phyloP scores from a whole-genome alignment of 1,139 yeast species.

The Torulaspora pretoriensis region DNA sequence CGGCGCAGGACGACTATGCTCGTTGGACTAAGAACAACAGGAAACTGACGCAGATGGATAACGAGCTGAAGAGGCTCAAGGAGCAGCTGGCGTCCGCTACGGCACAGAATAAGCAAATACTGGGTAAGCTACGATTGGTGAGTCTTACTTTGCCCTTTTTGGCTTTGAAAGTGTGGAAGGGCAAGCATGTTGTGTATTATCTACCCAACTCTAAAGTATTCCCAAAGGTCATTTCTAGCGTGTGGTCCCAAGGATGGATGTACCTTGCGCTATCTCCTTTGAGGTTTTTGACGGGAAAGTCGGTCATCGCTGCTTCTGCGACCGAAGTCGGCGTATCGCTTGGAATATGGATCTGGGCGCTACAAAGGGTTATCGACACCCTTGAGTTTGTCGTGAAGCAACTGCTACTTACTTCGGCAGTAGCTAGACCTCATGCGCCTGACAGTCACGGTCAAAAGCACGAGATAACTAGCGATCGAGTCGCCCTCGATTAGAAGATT shows the following conservation, averaged over 20 bases:
- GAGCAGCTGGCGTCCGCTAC: slow-evolving; percentile 52
- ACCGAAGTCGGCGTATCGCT: slow-evolving; percentile 29
- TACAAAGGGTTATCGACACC: slow-evolving; percentile 28
- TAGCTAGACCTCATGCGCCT: slow-evolving; percentile 5
- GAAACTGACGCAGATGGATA: slow-evolving; percentile 53
- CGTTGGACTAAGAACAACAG: slow-evolving; percentile 93
- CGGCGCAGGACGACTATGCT: slow-evolving; percentile 93
- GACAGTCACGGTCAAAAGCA: slow-evolving; percentile 3
- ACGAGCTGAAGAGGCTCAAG: slow-evolving; percentile 46
- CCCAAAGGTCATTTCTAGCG: slow-evolving; percentile 30
- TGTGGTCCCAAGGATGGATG: slow-evolving; percentile 34
- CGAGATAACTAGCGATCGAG: slow-evolving; percentile 15
- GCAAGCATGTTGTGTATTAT: slow-evolving; percentile 32
- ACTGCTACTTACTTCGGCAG: slow-evolving; percentile 11
- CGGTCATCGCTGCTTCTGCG: slow-evolving; percentile 11
- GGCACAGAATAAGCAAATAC: slow-evolving; percentile 50
- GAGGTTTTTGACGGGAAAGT: slow-evolving; percentile 13
- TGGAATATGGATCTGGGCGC: slow-evolving; percentile 37
- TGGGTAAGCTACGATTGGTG: slow-evolving; percentile 40
- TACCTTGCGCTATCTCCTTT: slow-evolving; percentile 31
- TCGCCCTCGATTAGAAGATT: slow-evolving; percentile 15
- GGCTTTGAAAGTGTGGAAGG: slow-evolving; percentile 33
- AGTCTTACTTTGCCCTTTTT: slow-evolving; percentile 33
- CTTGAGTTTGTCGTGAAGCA: slow-evolving; percentile 27
- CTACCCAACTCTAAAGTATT: slow-evolving; percentile 29